Base-by-base conservation (phyloP, 1,284 basidiomycete genomes). In the Sparassis latifolia region DNA sequence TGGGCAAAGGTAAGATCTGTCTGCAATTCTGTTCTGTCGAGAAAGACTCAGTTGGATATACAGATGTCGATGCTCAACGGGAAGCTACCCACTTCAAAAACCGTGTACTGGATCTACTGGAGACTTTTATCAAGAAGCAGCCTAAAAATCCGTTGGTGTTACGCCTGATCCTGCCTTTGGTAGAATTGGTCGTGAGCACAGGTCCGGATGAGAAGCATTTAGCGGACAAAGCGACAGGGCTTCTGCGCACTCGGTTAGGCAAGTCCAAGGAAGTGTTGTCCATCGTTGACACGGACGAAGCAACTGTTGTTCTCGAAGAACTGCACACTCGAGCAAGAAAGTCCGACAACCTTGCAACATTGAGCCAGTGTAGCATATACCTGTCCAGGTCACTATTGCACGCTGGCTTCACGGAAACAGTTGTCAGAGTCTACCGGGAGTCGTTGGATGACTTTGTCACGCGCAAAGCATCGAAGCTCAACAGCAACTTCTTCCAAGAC, bases 31-130 rank as follows among this genome's bases (percentile, higher is more conserved):
- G n/a, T 28, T 30, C 41, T 44, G 38, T 35, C 48, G 41, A 45
- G 45, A 28, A 48, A 38, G 6, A 45, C 35, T 20, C 20, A 20
- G 9, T 33, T 31, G 47, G 20, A 27, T 40, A 28, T 31, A 6
- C 53, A 83, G 86, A 75, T 48, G 68, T 80, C 38, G 79, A 82
- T 57, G 82, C 76, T 7, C 86, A 91, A 61, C 77, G 89, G 45
- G 88, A 94, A 70, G 89, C 91, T 1, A 87, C 90, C 4, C 87
- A 95, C 65, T 95, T 97, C 80, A 97, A 97, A 69, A 94, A 91
- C 68, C 86, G 94, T 33, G 86, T 97, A 31, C 83, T 98, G 9
- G 95, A 97, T 67, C 80, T 98, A 10, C 78, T 97, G 48, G 94
- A 97, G 54, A 82, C 80, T 28, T 95, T 84, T 69, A 72, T 89